phyloP scores from a whole-genome alignment of 2,329 filamentous ascomycete genomes.

The Venturia asperata region DNA sequence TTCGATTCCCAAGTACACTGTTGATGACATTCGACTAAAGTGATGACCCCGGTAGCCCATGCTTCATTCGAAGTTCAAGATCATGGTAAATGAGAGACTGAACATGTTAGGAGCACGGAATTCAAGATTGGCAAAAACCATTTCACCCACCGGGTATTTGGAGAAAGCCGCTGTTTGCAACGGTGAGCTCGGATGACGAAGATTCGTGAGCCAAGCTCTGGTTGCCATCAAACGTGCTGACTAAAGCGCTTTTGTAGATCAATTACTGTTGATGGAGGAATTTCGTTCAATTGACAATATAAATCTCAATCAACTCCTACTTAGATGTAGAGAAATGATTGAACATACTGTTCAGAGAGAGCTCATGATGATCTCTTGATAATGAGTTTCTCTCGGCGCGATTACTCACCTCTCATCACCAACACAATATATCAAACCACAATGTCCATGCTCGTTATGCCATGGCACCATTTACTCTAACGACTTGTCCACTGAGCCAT shows the following conservation, averaged over 20 bases:
- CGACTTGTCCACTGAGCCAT: slow-evolving; percentile 21
- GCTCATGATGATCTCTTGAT: neutral
- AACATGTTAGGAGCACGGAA: no score
- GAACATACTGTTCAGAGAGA: neutral
- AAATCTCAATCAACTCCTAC: no score
- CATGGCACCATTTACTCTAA: slow-evolving; percentile 20
- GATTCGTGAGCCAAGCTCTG: neutral
- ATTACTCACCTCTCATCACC: neutral
- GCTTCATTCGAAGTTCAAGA: no score
- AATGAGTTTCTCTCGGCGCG: neutral
- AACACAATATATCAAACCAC: neutral
- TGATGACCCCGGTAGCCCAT: no score
- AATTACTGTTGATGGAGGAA: neutral
- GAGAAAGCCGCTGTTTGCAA: neutral
- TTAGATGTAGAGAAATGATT: neutral
- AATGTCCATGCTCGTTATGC: neutral
- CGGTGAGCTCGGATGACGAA: neutral
- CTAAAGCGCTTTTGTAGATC: neutral
- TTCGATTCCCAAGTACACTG: no score
- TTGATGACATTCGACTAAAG: no score
- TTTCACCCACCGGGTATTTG: neutral
- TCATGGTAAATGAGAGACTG: no score
- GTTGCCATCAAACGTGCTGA: neutral
- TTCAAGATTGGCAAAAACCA: neutral
- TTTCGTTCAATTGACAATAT: neutral